Conservation (phyloP, 1,284 basidiomycete species). For the Mycosarcoma maydis region DNA sequence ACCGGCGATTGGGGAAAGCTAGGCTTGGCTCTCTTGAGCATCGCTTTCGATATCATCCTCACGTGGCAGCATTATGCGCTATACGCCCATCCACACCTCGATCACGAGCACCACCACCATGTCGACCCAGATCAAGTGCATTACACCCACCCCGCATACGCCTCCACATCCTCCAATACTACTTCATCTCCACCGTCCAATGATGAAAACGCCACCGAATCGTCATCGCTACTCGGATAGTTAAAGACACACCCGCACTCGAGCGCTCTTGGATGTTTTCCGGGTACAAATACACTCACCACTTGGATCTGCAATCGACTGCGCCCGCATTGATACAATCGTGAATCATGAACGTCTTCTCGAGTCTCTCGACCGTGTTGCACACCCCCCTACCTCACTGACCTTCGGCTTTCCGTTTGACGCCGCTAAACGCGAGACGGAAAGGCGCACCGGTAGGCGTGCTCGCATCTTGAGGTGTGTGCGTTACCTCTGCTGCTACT, state of each 20-base stretch:
- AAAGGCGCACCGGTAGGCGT: conserved; percentile 8
- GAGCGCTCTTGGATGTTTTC: no score
- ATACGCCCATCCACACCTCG: conserved; percentile 38
- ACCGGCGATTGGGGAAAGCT: conserved; percentile 65
- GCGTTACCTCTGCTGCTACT: not conserved
- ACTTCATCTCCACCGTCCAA: conserved; percentile 2
- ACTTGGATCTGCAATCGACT: no score
- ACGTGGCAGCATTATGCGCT: conserved; percentile 68
- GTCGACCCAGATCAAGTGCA: conserved; percentile 2
- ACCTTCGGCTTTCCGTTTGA: conserved; percentile 28
- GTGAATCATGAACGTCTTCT: no score
- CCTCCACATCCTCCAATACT: not conserved
- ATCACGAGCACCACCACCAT: not conserved
- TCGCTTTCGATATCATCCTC: conserved; percentile 67
- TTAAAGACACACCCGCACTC: no score
- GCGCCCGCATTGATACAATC: no score
- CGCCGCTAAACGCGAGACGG: conserved; percentile 19
- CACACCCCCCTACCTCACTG: not conserved
- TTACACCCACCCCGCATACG: not conserved
- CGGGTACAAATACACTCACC: conserved; percentile 6
- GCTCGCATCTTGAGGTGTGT: not conserved
- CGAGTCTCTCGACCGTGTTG: no score
- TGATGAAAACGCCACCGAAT: not conserved
- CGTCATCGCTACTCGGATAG: conserved; percentile 12
- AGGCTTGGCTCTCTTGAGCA: conserved; percentile 65